Base-by-base conservation (phyloP, 768 basidiomycete genomes). In the Termitomyces sp. region DNA sequence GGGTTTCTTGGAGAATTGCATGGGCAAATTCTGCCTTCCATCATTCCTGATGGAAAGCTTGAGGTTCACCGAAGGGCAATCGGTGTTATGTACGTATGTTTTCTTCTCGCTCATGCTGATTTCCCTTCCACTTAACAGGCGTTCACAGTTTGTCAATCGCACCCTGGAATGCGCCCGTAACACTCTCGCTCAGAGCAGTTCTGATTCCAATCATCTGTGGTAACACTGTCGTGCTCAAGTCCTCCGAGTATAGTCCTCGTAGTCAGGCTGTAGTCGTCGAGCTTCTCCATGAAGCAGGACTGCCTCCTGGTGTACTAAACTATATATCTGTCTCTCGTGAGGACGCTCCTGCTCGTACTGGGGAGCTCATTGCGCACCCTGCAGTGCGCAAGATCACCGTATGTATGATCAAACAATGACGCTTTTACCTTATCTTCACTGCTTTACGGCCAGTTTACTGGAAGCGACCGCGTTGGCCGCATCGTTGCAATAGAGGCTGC, bases 241-340 rank as follows among this genome's bases (percentile, higher is more conserved):
- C 75, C 13, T 82, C 82, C 0, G 83, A 84, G 60, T 68, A 70
- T 45, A 79, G 75, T 53, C 82, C 83, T 0, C 69, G 76, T 16
- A 75, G 72, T 22, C 81, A 82, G 54, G 68, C 71, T 7, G 66
- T 83, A 7, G 71, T 80, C 12, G 70, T 71, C 0, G 80, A 83
- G 56, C 61, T 80, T 2, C 73, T 85, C 22, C 70, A 79, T 14
- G 80, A 83, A 60, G 86, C 85, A 0, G 85, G 86, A 1, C 67
- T 89, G 1, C 86, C 86, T 5, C 66, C 71, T 16, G 85, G 84
- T 6, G 84, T 84, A 7, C 62, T 87, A 6, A 85, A 87, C 61
- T 79, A 77, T 63, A 62, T 87, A 16, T 75, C 79, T 6, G 76
- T 78, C 59, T 75, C 79, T 5, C 65, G 69, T 16, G 74, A 79